Evolutionary conservation across 1,284 basidiomycete genomes (phyloP).

Genomic region (Cryptococcus sp.): DNA sequence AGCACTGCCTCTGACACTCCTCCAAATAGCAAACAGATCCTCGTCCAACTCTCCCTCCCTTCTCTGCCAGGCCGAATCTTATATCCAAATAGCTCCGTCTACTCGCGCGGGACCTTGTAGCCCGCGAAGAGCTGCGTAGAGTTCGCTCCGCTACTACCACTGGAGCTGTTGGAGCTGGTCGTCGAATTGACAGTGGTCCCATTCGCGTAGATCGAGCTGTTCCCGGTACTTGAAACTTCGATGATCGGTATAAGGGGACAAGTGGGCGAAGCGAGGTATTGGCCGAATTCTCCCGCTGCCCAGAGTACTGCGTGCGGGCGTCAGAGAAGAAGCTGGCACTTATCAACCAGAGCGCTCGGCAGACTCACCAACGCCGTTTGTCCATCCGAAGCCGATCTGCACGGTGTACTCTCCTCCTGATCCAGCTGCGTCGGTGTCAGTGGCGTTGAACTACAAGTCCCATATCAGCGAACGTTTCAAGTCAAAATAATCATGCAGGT

Average conservation of each 20-base stretch:
- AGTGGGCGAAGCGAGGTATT: conserved; percentile 63
- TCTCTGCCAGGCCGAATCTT: conserved; percentile 4
- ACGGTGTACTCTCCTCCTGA: conserved; percentile 78
- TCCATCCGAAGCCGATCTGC: conserved; percentile 67
- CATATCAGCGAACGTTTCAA: not conserved
- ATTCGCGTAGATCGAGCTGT: conserved; percentile 20
- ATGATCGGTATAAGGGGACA: conserved; percentile 64
- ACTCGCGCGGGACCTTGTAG: conserved; percentile 17
- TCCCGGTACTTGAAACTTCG: conserved; percentile 24
- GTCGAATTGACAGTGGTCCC: conserved; percentile 13
- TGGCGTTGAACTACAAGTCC: conserved; percentile 49
- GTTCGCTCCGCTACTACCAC: conserved; percentile 3
- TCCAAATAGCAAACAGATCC: not conserved
- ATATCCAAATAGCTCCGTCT: too few species aligned
- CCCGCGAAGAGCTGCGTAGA: conserved; percentile 15
- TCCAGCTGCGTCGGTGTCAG: conserved; percentile 80
- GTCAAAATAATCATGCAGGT: not conserved
- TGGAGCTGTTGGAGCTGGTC: conserved; percentile 10
- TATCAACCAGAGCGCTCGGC: not conserved
- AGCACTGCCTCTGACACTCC: not conserved
- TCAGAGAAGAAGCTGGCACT: not conserved
- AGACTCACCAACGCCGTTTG: conserved; percentile 68
- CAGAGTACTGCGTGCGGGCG: conserved; percentile 57
- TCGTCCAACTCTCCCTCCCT: too few species aligned
- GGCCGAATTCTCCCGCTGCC: conserved; percentile 70